Percentiles rank a stretch among this genome's conserved stretches.
phyloP scores from a whole-genome alignment of 306 rosid genomes.

The Castanopsis chinensis region DNA sequence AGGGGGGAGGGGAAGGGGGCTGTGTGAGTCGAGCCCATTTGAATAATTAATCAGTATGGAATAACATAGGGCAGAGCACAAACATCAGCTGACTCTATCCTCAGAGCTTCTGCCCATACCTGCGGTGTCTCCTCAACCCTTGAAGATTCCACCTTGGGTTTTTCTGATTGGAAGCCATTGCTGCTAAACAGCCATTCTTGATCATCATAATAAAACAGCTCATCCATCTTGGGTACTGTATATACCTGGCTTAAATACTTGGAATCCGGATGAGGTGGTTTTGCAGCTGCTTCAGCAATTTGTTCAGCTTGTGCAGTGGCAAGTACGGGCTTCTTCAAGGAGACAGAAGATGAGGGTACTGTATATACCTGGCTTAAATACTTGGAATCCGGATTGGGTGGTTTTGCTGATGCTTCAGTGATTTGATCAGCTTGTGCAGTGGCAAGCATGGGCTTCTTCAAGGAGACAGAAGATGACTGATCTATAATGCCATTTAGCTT shows the following conservation, averaged over 20 bases:
- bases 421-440: conserved; percentile 32
- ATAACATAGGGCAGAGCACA: conserved; percentile 84
- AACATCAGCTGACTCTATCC: conserved; percentile 58
- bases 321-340: conserved; percentile 36
- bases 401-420: conserved; percentile 40
- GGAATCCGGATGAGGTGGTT: conserved; percentile 77
- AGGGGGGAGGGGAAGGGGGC: neutral
- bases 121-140: conserved; percentile 39
- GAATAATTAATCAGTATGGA: conserved; percentile 60
- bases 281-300: conserved; percentile 32
- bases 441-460: conserved; percentile 33
- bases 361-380: conserved; percentile 48
- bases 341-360: conserved; percentile 18
- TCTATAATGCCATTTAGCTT: conserved; percentile 64
- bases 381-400: conserved; percentile 79
- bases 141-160: conserved; percentile 35
- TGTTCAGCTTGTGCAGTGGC: conserved; percentile 34
- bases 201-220: conserved; percentile 49
- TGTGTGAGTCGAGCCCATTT: conserved; percentile 20
- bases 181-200: conserved; percentile 74
- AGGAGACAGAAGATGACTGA: conserved; percentile 36
- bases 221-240: conserved; percentile 62
- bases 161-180: conserved; percentile 37
- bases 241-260: conserved; percentile 58
- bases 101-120: conserved; percentile 89